Evolutionary conservation across 129 eudicot species (phyloP).

Genomic region (Chrysanthemum makinoi): DNA sequence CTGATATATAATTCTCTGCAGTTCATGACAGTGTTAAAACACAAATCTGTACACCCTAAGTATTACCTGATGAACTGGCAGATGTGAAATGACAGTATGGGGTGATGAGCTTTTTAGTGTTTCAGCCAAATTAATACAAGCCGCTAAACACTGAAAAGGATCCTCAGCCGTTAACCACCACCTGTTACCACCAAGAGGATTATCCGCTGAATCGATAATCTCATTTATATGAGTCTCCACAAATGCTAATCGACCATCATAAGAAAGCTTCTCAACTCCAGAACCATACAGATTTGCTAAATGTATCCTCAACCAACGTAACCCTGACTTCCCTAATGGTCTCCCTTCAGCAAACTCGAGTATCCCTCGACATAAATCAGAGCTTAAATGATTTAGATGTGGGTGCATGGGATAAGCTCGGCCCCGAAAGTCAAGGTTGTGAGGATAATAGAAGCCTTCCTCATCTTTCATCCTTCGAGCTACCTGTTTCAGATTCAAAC

Average conservation of each 20-base stretch:
- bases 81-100: conserved; percentile 72
- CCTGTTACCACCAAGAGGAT: conserved; percentile 73
- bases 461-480: conserved; percentile 92
- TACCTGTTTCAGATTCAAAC: conserved; percentile 50
- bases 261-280: conserved; percentile 83
- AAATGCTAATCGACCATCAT: conserved; percentile 77
- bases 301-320: conserved; percentile 85
- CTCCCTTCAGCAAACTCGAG: conserved; percentile 96
- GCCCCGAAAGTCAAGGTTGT: conserved; percentile 92
- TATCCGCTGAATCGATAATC: conserved; percentile 78
- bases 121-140: conserved; percentile 81
- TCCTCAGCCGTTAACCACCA: conserved; percentile 99
- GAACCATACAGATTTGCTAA: conserved; percentile 86
- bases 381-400: conserved; percentile 83
- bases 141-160: conserved; percentile 95
- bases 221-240: conserved; percentile 74
- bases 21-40: too few relatives aligned
- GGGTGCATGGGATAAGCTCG: conserved; percentile 99
- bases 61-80: conserved; percentile 94
- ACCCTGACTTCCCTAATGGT: conserved; percentile 87
- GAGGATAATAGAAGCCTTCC: conserved; percentile 96
- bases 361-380: conserved; percentile 93
- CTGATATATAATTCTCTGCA: too few relatives aligned
- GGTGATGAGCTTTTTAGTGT: conserved; percentile 90
- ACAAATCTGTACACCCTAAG: background rate